These are phyloP conservation scores for Tolypocladium pustulatum DNA, from an alignment of 2,329 filamentous ascomycete genomes.

Conservation along the genomic window DNA sequence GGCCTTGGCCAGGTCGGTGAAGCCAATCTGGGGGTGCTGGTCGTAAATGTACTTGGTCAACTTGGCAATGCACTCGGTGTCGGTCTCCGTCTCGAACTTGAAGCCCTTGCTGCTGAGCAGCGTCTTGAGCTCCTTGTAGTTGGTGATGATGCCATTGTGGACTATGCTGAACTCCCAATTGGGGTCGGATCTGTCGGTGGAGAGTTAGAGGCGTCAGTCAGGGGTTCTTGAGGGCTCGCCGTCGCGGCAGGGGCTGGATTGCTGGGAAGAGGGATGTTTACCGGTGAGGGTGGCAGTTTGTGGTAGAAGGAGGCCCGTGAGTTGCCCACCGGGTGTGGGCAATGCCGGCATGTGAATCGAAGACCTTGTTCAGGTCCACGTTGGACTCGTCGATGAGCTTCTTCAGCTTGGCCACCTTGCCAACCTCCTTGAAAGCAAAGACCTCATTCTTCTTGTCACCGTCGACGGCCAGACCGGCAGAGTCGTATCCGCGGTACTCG, in stretches of 20 bases:
- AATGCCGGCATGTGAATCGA: constrained; percentile 97
- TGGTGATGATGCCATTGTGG: constrained; percentile 99
- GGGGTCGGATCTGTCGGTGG: constrained; percentile 65
- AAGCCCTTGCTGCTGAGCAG: constrained; percentile 91
- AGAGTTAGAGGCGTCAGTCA: constrained; percentile 1
- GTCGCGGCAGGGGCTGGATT: not conserved
- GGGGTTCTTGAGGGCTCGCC: not conserved
- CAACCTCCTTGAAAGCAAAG: constrained; percentile 95
- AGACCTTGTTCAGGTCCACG: constrained; percentile 81
- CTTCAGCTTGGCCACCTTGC: constrained; percentile 96
- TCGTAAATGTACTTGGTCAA: constrained; percentile 97
- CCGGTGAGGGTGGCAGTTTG: constrained; percentile 98
- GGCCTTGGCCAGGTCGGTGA: constrained; percentile 92
- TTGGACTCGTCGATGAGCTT: constrained; percentile 77
- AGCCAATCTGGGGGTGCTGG: constrained; percentile 85
- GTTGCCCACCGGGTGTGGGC: constrained; percentile 99
- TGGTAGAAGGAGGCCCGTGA: constrained; percentile 83
- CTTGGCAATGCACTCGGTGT: constrained; percentile 99
- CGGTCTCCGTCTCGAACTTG: constrained; percentile 97
- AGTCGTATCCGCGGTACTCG: constrained; percentile 98
- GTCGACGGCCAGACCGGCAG: constrained; percentile 88
- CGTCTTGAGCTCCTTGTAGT: constrained; percentile 98
- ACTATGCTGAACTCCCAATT: constrained; percentile 95
- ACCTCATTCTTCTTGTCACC: constrained; percentile 99
- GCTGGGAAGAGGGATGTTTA: constrained; percentile 31